Conservation (phyloP, 2,329 filamentous ascomycete genomes). For the Exophiala sp. region DNA sequence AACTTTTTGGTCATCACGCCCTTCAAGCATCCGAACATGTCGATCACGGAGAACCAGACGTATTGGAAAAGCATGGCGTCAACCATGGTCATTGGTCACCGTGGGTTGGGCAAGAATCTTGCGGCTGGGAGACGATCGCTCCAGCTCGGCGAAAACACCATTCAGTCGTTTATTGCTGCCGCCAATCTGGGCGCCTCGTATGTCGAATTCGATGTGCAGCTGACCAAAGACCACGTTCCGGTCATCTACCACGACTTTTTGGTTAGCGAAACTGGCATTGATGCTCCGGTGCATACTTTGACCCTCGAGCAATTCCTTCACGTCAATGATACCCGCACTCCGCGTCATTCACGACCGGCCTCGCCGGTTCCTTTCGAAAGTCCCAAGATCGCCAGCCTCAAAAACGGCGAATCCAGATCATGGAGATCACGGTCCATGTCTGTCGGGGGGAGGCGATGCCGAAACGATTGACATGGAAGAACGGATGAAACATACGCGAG, state of each 20-base stretch:
- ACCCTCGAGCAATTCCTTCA: conserved; percentile 94
- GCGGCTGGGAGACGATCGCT: conserved; percentile 73
- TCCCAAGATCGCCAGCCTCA: conserved; percentile 23
- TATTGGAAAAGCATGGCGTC: conserved; percentile 93
- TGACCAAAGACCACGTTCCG: conserved; percentile 97
- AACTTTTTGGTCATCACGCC: conserved; percentile 94
- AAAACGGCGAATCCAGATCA: conserved; percentile 24
- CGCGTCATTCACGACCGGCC: conserved; percentile 43
- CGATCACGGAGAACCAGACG: conserved; percentile 79
- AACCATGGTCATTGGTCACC: conserved; percentile 72
- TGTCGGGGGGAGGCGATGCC: conserved; percentile 48
- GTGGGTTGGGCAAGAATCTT: conserved; percentile 81
- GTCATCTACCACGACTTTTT: conserved; percentile 99
- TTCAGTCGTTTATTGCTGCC: conserved; percentile 91
- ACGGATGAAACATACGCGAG: conserved; percentile 93
- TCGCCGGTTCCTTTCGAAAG: conserved; percentile 38
- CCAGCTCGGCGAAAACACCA: conserved; percentile 92
- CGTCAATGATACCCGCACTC: conserved; percentile 57
- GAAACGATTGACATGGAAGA: conserved; percentile 57
- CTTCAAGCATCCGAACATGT: conserved; percentile 90
- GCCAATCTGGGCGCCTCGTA: conserved; percentile 80
- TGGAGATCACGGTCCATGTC: conserved; percentile 54
- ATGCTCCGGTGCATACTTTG: conserved; percentile 90
- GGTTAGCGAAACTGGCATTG: conserved; percentile 94
- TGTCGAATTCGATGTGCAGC: conserved; percentile 77